phyloP scores from a whole-genome alignment of 129 eudicot species.

The Ambrosia trifida region DNA sequence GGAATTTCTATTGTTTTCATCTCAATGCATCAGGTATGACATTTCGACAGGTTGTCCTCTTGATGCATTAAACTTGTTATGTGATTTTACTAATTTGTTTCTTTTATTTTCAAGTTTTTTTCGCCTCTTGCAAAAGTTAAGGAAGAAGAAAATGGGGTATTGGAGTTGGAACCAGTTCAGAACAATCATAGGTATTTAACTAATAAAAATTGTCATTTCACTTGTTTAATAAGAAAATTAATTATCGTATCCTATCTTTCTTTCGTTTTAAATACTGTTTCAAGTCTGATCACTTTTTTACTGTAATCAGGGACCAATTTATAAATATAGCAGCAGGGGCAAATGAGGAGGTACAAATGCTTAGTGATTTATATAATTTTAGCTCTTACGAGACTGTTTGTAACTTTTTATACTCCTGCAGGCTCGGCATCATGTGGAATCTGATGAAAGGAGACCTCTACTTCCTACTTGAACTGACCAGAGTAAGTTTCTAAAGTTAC shows the following conservation, averaged over 20 bases:
- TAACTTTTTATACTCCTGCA: constrained; percentile 38
- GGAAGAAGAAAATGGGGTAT: constrained; percentile 68
- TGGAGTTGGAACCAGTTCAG: constrained; percentile 51
- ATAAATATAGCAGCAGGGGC: constrained; percentile 94
- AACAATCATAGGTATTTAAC: constrained; percentile 55
- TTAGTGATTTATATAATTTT: constrained; percentile 9
- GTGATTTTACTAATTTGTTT: constrained; percentile 17
- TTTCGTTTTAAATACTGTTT: neutral
- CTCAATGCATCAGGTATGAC: constrained; percentile 96
- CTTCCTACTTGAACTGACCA: constrained; percentile 65
- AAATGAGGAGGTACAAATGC: constrained; percentile 67
- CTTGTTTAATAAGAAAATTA: neutral
- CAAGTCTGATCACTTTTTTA: constrained; percentile 8
- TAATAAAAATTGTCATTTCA: neutral
- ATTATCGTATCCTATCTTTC: neutral
- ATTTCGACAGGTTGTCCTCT: neutral
- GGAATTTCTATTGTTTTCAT: constrained; percentile 96
- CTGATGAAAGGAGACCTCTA: constrained; percentile 94
- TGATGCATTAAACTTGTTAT: neutral
- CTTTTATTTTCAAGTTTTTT: constrained; percentile 66
- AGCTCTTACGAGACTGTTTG: neutral
- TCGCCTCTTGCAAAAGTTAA: constrained; percentile 92
- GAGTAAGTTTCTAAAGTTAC: constrained; percentile 35
- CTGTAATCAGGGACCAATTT: constrained; percentile 49
- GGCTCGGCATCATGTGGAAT: constrained; percentile 81